Percentiles rank a stretch among this genome's conserved stretches.
Conservation (phyloP, 495 filamentous ascomycete genomes). For the Xylaria intraflava region DNA sequence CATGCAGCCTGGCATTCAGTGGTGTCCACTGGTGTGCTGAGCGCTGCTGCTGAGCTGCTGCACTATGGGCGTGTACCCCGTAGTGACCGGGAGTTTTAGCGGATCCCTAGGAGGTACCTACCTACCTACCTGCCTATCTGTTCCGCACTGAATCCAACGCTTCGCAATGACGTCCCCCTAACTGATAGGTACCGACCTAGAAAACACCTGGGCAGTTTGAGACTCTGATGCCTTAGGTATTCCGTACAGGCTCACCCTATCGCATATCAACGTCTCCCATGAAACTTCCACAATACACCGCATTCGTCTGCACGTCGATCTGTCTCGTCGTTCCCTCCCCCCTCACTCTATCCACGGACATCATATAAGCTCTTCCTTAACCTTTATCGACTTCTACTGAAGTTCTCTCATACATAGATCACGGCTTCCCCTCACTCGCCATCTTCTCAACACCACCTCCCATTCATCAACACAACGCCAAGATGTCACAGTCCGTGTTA, state of each 20-base stretch:
- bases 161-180: conserved; percentile 23
- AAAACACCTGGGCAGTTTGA: too few species aligned
- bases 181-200: too few species aligned
- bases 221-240: neutral
- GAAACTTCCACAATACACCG: neutral
- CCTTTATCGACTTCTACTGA: neutral
- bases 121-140: neutral
- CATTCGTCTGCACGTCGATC: neutral
- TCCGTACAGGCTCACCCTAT: neutral
- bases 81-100: neutral
- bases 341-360: neutral
- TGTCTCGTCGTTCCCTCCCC: neutral
- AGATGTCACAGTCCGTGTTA: conserved; percentile 64
- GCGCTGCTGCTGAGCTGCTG: too few species aligned
- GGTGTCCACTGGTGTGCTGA: too few species aligned
- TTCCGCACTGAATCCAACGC: neutral
- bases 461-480: conserved; percentile 22
- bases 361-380: neutral
- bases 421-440: conserved; percentile 7
- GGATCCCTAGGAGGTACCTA: neutral
- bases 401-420: neutral
- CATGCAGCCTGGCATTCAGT: too few species aligned
- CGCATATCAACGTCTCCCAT: neutral
- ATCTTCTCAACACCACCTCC: conserved; percentile 9
- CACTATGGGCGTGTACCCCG: too few species aligned